These are phyloP conservation scores for Flaveria trinervia DNA, from an alignment of 129 eudicot genomes.

Conservation along the genomic window DNA sequence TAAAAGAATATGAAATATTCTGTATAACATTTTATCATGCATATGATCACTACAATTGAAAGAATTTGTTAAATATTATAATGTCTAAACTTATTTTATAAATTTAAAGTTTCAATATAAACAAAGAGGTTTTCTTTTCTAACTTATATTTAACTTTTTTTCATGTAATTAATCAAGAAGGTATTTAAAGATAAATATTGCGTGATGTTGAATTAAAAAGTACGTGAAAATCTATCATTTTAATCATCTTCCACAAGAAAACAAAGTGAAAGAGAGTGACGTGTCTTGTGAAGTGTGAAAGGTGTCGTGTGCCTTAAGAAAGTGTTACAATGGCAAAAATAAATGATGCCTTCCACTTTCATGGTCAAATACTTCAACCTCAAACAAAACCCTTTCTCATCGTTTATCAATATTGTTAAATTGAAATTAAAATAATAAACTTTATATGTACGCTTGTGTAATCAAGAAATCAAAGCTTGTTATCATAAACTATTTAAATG, in stretches of 20 bases:
- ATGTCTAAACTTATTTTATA: too few species aligned
- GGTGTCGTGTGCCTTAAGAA: slow-evolving; percentile 30
- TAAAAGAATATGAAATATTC: too few species aligned
- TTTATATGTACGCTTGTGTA: too few species aligned
- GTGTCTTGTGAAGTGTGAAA: slow-evolving; percentile 31
- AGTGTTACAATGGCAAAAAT: slow-evolving; percentile 14
- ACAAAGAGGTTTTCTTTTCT: too few species aligned
- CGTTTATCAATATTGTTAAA: slow-evolving; percentile 14
- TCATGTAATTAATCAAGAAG: too few species aligned
- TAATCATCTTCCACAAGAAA: slow-evolving; percentile 19
- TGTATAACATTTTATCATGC: too few species aligned
- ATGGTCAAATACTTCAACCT: slow-evolving; percentile 36
- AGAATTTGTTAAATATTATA: too few species aligned
- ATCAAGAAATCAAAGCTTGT: not conserved
- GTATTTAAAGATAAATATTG: not conserved
- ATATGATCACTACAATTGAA: too few species aligned
- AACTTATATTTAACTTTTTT: too few species aligned
- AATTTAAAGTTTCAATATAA: too few species aligned
- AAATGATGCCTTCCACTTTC: slow-evolving; percentile 28
- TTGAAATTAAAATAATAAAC: too few species aligned
- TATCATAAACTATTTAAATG: too few species aligned
- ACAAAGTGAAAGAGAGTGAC: slow-evolving; percentile 27
- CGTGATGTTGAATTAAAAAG: not conserved
- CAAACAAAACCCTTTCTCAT: slow-evolving; percentile 30
- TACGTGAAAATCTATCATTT: not conserved